phyloP scores from a whole-genome alignment of 768 basidiomycete species.

The Pulveroboletus ravenelii region DNA sequence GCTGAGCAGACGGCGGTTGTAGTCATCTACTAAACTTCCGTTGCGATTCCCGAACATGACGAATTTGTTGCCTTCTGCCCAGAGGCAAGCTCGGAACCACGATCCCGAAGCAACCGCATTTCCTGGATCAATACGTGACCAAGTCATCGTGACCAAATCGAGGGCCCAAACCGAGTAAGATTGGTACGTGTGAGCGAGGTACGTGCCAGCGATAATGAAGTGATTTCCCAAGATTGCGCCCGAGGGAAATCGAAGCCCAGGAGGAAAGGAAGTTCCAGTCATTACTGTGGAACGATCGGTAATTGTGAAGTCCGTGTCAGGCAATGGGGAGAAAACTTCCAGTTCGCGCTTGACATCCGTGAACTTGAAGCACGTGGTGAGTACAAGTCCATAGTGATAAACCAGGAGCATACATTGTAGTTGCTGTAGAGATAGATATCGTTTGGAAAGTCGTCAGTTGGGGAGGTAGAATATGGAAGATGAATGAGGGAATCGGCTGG shows the following conservation, averaged over 20 bases:
- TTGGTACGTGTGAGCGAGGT: slow-evolving; percentile 90
- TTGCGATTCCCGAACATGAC: slow-evolving; percentile 87
- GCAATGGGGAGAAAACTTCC: slow-evolving; percentile 81
- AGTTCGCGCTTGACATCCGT: slow-evolving; percentile 94
- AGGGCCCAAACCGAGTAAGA: slow-evolving; percentile 97
- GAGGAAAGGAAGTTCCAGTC: slow-evolving; percentile 79
- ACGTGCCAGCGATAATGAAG: slow-evolving; percentile 92
- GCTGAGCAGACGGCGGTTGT: slow-evolving; percentile 83
- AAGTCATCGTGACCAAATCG: slow-evolving; percentile 75
- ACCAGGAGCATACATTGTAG: slow-evolving; percentile 68
- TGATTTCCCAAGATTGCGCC: slow-evolving; percentile 88
- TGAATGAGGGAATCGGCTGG: slow-evolving; percentile 58
- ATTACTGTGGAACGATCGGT: slow-evolving; percentile 78
- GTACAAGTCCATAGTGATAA: slow-evolving; percentile 1
- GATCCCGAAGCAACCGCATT: slow-evolving; percentile 82
- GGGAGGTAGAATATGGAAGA: slow-evolving; percentile 70
- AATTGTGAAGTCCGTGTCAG: slow-evolving; percentile 70
- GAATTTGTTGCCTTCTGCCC: slow-evolving; percentile 80
- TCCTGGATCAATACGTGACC: slow-evolving; percentile 87
- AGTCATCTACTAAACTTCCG: slow-evolving; percentile 87
- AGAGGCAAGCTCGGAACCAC: slow-evolving; percentile 91
- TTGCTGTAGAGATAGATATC: slow-evolving; percentile 94
- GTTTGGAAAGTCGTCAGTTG: slow-evolving; percentile 71
- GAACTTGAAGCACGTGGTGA: slow-evolving; percentile 48
- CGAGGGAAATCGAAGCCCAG: slow-evolving; percentile 93